Evolutionary conservation across 108 stramenopile genomes (phyloP).

Genomic region (Schizochytrium sp.): DNA sequence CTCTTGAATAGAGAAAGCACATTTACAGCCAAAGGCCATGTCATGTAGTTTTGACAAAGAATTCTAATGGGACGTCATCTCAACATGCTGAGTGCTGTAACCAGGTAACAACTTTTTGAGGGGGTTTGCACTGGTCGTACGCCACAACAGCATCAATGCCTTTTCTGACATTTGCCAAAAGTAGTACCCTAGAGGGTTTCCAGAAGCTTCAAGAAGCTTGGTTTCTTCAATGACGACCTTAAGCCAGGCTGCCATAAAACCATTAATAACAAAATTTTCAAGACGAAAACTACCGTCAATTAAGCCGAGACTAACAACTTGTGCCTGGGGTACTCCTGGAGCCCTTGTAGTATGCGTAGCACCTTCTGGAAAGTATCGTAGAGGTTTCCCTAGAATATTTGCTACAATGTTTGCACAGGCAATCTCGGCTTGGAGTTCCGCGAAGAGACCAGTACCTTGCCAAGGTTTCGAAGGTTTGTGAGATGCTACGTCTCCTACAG

Average conservation of each 20-base stretch:
- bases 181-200: conserved; percentile 21
- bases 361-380: not conserved
- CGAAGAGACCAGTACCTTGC: conserved; percentile 4
- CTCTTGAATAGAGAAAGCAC: no score
- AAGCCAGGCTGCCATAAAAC: conserved; percentile 30
- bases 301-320: not conserved
- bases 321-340: not conserved
- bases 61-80: no score
- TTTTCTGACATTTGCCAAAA: conserved; percentile 43
- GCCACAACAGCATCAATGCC: not conserved
- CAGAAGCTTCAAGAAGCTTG: not conserved
- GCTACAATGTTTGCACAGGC: conserved; percentile 40
- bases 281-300: not conserved
- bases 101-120: not conserved
- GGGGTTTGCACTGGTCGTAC: not conserved
- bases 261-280: conserved; percentile 6
- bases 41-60: no score
- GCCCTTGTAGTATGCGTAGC: not conserved
- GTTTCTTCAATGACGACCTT: conserved; percentile 55
- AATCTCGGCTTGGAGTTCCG: conserved; percentile 34
- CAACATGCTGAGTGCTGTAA: no score
- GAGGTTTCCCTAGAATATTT: not conserved
- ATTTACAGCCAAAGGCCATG: no score
- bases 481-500: conserved; percentile 21
- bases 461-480: conserved; percentile 1